Evolutionary conservation across 1,284 basidiomycete species (phyloP).

Genomic region (Exobasidium rhododendri): DNA sequence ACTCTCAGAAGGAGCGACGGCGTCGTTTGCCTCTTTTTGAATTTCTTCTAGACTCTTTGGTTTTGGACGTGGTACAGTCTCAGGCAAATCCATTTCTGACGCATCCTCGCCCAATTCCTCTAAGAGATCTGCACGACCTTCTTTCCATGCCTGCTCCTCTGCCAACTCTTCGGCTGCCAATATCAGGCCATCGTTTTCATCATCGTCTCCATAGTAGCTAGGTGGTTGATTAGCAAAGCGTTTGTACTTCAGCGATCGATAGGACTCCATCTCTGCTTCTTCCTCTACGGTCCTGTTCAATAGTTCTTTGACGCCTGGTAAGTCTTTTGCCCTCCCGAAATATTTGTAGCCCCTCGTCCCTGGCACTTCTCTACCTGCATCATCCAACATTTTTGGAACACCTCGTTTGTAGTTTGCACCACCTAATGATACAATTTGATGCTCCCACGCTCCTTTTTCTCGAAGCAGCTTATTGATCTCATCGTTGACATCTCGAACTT

Average conservation of each 20-base stretch:
- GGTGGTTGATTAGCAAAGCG: constrained; percentile 85
- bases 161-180: constrained; percentile 55
- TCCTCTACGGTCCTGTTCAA: constrained; percentile 71
- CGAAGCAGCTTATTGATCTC: constrained; percentile 94
- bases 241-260: constrained; percentile 70
- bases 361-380: constrained; percentile 82
- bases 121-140: constrained; percentile 65
- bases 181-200: constrained; percentile 73
- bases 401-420: constrained; percentile 94
- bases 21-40: background rate
- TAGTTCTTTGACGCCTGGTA: constrained; percentile 91
- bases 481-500: constrained; percentile 92
- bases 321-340: constrained; percentile 92
- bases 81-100: constrained; percentile 19
- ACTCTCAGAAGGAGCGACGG: constrained; percentile 3
- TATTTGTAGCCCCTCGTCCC: constrained; percentile 90
- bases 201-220: constrained; percentile 85
- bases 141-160: constrained; percentile 63
- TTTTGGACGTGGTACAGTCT: constrained; percentile 30
- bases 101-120: constrained; percentile 13
- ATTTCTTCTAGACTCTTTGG: constrained; percentile 29
- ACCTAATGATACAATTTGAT: constrained; percentile 88
- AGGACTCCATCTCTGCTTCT: constrained; percentile 78
- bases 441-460: constrained; percentile 96
- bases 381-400: constrained; percentile 82